Evolutionary conservation across 371 early-diverging fungal species (phyloP).

Genomic region (Zopfochytrium polystomum): DNA sequence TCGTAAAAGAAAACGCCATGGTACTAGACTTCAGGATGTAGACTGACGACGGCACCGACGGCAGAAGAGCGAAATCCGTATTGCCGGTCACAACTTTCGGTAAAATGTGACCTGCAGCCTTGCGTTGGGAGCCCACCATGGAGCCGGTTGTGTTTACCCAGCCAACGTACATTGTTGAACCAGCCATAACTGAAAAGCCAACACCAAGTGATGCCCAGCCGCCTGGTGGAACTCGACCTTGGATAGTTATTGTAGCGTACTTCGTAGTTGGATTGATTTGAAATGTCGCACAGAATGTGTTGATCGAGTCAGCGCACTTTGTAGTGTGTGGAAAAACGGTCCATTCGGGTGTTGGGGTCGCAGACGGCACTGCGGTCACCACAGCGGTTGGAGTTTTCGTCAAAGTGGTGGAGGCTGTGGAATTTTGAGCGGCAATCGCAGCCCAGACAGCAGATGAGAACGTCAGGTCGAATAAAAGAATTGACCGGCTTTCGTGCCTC

Average conservation of each 20-base stretch:
- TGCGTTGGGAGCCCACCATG: background rate
- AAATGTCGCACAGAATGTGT: background rate
- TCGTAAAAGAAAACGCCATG: slow-evolving; percentile 1
- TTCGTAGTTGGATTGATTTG: background rate
- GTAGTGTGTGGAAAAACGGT: background rate
- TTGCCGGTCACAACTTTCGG: background rate
- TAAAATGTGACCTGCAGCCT: background rate
- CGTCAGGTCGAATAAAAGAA: too few relatives aligned
- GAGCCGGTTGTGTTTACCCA: background rate
- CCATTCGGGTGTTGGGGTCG: background rate
- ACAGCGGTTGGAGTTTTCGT: background rate
- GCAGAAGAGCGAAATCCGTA: background rate
- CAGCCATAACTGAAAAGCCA: slow-evolving; percentile 3
- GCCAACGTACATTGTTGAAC: slow-evolving; percentile 8
- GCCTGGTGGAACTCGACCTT: background rate
- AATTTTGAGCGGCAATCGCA: too few relatives aligned
- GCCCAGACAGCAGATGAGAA: too few relatives aligned
- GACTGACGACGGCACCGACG: background rate
- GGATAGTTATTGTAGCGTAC: background rate
- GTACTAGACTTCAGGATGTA: background rate
- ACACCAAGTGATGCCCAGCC: slow-evolving; percentile 8
- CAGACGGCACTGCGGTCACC: too few relatives aligned
- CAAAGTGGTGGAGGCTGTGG: background rate
- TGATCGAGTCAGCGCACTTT: background rate
- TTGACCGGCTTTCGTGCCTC: too few relatives aligned